Evolutionary conservation across 116 monocot species (phyloP).

Genomic region (Posidonia oceanica): DNA sequence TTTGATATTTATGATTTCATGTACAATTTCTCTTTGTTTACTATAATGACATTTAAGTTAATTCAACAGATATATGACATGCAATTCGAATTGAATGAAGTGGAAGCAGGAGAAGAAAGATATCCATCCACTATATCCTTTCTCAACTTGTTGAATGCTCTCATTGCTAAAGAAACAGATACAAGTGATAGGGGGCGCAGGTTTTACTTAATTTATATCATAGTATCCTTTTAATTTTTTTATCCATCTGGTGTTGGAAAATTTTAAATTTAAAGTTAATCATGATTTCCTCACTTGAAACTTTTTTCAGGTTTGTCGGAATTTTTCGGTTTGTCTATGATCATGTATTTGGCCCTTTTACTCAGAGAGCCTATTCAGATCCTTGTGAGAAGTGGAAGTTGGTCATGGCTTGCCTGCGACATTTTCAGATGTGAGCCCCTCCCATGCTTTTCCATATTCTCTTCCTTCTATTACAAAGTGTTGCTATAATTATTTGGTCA

Average conservation of each 20-base stretch:
- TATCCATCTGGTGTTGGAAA: not conserved
- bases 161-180: conserved; percentile 86
- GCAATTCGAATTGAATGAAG: conserved; percentile 94
- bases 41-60: not conserved
- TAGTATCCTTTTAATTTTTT: not conserved
- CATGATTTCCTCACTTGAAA: not conserved
- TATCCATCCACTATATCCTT: conserved; percentile 99
- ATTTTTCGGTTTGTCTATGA: conserved; percentile 96
- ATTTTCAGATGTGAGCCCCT: conserved; percentile 65
- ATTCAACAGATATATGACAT: conserved; percentile 82
- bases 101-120: conserved; percentile 87
- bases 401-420: conserved; percentile 75
- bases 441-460: not conserved
- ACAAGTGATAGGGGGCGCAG: conserved; percentile 72
- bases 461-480: not conserved
- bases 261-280: not conserved
- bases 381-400: conserved; percentile 88
- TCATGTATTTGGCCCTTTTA: conserved; percentile 86
- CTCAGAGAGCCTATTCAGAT: conserved; percentile 89
- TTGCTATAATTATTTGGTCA: not conserved
- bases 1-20: not conserved
- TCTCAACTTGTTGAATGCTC: conserved; percentile 78
- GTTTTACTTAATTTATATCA: conserved; percentile 13
- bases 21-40: not conserved
- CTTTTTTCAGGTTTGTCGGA: conserved; percentile 57